phyloP scores from a whole-genome alignment of 139 green algal genomes.

The Ettlia oleoabundans region DNA sequence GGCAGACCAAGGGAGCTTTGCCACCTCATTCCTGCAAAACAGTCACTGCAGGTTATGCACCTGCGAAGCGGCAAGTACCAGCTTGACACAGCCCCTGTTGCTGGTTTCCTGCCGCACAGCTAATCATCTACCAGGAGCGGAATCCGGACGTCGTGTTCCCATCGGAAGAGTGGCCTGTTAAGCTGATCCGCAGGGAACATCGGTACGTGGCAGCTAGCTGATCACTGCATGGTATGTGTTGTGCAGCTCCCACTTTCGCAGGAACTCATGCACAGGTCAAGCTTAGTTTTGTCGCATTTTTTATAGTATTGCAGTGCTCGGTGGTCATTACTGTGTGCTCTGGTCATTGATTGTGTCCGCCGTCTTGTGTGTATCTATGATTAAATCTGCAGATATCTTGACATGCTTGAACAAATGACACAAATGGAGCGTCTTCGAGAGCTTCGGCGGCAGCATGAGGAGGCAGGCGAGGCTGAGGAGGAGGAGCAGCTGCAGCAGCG shows the following conservation, averaged over 20 bases:
- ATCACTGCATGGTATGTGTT: neutral
- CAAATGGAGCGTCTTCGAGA: neutral
- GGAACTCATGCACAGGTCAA: neutral
- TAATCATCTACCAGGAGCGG: neutral
- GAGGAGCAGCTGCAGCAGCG: neutral
- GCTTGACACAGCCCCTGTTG: too few species aligned
- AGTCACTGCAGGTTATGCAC: neutral
- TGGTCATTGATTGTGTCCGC: too few species aligned
- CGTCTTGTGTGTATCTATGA: too few species aligned
- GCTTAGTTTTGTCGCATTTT: neutral
- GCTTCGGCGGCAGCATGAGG: slow-evolving; percentile 1
- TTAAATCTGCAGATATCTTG: slow-evolving; percentile 18
- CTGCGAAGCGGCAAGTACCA: neutral
- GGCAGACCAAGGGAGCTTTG: too few species aligned
- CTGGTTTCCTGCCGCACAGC: neutral
- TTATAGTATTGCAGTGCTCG: too few species aligned
- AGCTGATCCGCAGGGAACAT: slow-evolving; percentile 39
- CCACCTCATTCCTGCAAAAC: neutral
- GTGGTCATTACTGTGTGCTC: too few species aligned
- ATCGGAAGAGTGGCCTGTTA: slow-evolving; percentile 10
- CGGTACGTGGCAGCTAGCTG: neutral
- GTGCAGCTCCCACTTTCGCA: neutral
- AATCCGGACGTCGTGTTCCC: neutral
- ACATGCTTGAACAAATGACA: slow-evolving; percentile 24
- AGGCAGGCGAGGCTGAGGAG: too few species aligned